Evolutionary conservation across 2,329 filamentous ascomycete species (phyloP).

Genomic region (Aspergillus sp.): DNA sequence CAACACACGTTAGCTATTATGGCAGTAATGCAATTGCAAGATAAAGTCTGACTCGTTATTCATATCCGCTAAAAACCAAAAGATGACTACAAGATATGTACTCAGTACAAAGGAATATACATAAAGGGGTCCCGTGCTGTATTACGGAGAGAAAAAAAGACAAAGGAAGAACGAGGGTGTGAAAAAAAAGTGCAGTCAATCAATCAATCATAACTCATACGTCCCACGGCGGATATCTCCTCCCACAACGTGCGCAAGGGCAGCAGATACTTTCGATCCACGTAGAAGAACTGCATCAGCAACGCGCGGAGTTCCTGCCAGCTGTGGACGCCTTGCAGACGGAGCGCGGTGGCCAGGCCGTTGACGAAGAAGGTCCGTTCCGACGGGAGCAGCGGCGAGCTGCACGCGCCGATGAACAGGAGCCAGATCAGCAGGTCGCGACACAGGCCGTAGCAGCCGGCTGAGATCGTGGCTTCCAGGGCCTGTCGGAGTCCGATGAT

Average conservation of each 20-base stretch:
- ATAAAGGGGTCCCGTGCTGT: too few species aligned
- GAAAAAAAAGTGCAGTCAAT: background rate
- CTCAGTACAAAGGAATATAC: too few species aligned
- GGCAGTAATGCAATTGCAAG: too few species aligned
- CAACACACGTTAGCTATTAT: too few species aligned
- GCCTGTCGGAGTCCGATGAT: slow-evolving; percentile 25
- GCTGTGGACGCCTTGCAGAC: slow-evolving; percentile 19
- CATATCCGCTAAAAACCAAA: too few species aligned
- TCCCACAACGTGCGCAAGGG: slow-evolving; percentile 26
- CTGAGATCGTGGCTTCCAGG: slow-evolving; percentile 24
- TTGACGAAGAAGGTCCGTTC: slow-evolving; percentile 27
- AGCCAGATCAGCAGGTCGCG: slow-evolving; percentile 30
- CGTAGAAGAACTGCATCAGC: slow-evolving; percentile 29
- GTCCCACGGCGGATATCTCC: slow-evolving; percentile 16
- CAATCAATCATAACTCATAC: background rate
- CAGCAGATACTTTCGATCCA: slow-evolving; percentile 25
- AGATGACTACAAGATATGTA: too few species aligned
- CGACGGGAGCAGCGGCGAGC: slow-evolving; percentile 13
- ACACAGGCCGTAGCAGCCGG: slow-evolving; percentile 25
- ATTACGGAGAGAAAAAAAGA: background rate
- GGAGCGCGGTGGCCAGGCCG: slow-evolving; percentile 22
- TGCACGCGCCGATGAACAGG: slow-evolving; percentile 29
- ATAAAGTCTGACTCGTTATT: too few species aligned
- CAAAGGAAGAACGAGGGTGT: background rate
- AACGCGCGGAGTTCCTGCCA: slow-evolving; percentile 28